Base-by-base conservation (phyloP, 2,329 filamentous ascomycete species). In the Periconia sp. region DNA sequence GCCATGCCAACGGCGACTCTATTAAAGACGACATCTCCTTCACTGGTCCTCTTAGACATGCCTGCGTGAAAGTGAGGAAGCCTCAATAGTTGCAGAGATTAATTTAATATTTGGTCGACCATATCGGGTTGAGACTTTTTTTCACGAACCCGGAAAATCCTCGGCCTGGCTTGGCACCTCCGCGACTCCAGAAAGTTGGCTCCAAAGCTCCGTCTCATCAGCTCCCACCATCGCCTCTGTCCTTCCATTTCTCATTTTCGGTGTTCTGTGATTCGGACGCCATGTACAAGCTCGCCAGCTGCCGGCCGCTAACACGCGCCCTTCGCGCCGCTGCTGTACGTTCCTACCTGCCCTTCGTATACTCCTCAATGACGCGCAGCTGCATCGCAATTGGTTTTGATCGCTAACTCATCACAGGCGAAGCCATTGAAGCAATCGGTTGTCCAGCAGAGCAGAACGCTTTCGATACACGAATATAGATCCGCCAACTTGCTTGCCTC, bases 391-490 rank as follows among this genome's bases (percentile, higher is more conserved):
- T 53, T 52, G 56, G 42, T 35, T 29, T 36, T 17, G 30, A 32
- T 23, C 50, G 52, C 61, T 70, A 42, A 71, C 51, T 37, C 33
- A 42, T 18, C 40, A 39, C 78, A 88, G 76, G 81, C 85, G 65
- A 73, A 75, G 38, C 75, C 80, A 46, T 61, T 80, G 55, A 76
- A 74, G 64, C 75, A 71, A 62, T 73, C 77, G 82, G 65, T 81
- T 76, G 61, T 82, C 68, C 87, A 94, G 76, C 92, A 96, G 78
- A 84, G 82, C 76, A 85, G 94, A 79, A 86, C 88, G 69, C 84
- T 99, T 70, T 94, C 90, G 70, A 96, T 99, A 69, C 94, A 99
- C 81, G 94, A 99, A 80, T 97, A 96, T 79, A 87, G 92, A 68
- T 96, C 94, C 64, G 90, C 91, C 64, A 89, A 92, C 73, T 86